phyloP scores from a whole-genome alignment of 768 basidiomycete genomes.

The Rhodocollybia butyracea region DNA sequence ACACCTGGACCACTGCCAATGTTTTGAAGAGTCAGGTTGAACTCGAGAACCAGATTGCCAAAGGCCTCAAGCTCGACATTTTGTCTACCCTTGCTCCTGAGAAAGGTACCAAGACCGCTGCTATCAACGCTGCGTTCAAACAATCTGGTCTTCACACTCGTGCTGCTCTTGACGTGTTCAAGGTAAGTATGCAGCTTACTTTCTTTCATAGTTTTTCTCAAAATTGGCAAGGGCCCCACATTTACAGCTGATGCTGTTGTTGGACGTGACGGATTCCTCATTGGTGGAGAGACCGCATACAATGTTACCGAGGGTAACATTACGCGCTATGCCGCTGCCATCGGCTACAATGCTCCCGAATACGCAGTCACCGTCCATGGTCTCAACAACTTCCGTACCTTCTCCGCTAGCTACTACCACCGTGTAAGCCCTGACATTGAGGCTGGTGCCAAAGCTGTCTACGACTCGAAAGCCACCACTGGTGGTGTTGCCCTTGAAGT shows the following conservation, averaged over 20 bases:
- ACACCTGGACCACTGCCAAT: slow-evolving; percentile 96
- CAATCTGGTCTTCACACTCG: slow-evolving; percentile 94
- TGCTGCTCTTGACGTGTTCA: slow-evolving; percentile 89
- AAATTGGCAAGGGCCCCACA: slow-evolving; percentile 73
- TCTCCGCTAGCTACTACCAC: slow-evolving; percentile 98
- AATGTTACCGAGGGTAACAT: slow-evolving; percentile 93
- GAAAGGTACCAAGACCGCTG: slow-evolving; percentile 81
- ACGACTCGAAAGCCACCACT: slow-evolving; percentile 88
- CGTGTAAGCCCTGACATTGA: slow-evolving; percentile 88
- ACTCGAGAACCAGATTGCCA: slow-evolving; percentile 95
- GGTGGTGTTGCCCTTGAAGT: slow-evolving; percentile 90
- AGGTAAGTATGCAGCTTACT: slow-evolving; percentile 46
- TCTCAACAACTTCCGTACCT: slow-evolving; percentile 90
- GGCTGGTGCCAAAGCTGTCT: slow-evolving; percentile 94
- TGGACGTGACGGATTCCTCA: slow-evolving; percentile 95
- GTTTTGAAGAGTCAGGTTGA: slow-evolving; percentile 88
- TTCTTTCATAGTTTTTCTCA: neutral
- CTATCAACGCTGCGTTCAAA: slow-evolving; percentile 88
- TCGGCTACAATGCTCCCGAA: slow-evolving; percentile 95
- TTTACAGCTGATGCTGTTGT: slow-evolving; percentile 95
- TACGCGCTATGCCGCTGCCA: slow-evolving; percentile 86
- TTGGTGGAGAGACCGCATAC: slow-evolving; percentile 95
- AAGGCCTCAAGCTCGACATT: slow-evolving; percentile 95
- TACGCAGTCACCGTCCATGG: slow-evolving; percentile 94
- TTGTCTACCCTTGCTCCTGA: slow-evolving; percentile 80